Evolutionary conservation across 495 filamentous ascomycete genomes (phyloP), one percentile per base, ranked within the genome.

Genomic region (Chaetomium fimeti): DNA sequence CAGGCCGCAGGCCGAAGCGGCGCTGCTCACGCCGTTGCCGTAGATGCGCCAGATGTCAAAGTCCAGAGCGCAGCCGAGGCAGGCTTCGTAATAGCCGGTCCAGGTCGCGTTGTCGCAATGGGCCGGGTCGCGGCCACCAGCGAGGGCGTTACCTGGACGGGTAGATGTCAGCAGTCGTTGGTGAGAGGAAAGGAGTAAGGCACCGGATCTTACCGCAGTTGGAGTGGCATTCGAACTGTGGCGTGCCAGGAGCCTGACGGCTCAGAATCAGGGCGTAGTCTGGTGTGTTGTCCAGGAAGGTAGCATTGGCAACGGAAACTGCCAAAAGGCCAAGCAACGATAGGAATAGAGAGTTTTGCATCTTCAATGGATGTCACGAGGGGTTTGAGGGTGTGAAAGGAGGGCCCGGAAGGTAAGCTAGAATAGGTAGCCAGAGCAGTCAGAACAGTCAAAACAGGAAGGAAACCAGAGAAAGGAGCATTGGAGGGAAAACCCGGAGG

Each of bases 31-130:
- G 2, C 69, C 67, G 24, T 47, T 62, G 22, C 79, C 79, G 53
- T 84, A 84, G 61, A 77, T 72, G 51, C 72, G 60, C 81, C 81
- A 84, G 63, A 82, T 81, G 47, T 80, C 60, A 27, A 64, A 62
- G 52, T 68, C 69, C 16, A 75, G 74, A n/a, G 81, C 78, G 57
- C 81, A 84, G 20, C 75, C 62, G 36, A 82, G 68, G 53, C 80
- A 82, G 5, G 58, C 71, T 22, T 68, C 68, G 58, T 80, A 76
- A 38, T 73, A 66, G 11, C 62, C 66, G 25, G 68, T 67, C 73
- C 79, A 84, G 9, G 71, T 73, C 0, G 66, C 60, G 63, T 73
- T 71, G 57, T 67, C 65, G 71, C 81, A 83, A 63, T 75, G 76
- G 32, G 62, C 68, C 16, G 61, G 43, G n/a, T 63, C 59, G 27